A percentile compares a stretch with the other conserved stretches of the same genome.
These are phyloP conservation scores for Diutina neorugosa DNA, from an alignment of 1,139 yeast species.

Conservation along the genomic window DNA sequence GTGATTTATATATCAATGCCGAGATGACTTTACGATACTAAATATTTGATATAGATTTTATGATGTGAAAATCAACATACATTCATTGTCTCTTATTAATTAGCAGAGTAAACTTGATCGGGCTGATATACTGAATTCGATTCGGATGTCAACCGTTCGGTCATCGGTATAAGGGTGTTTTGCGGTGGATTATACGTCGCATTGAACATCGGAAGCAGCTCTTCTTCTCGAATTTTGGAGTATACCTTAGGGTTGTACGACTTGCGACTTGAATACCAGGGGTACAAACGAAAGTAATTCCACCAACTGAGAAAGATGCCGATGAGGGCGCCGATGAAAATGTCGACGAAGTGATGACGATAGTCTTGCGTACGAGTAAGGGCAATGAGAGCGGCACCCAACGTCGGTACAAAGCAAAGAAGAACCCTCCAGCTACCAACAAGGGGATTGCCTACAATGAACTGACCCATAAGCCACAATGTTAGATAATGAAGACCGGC, in stretches of 20 bases:
- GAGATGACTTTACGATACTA: not conserved
- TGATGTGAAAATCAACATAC: no score
- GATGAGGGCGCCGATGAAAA: slow-evolving; percentile 43
- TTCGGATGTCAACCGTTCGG: not conserved
- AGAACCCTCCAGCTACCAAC: slow-evolving; percentile 45
- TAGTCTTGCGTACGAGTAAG: slow-evolving; percentile 67
- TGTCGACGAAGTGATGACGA: slow-evolving; percentile 67
- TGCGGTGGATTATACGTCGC: not conserved
- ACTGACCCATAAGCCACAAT: slow-evolving; percentile 55
- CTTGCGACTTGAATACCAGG: slow-evolving; percentile 3
- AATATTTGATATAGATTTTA: no score
- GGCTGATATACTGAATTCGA: not conserved
- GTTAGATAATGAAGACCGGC: slow-evolving; percentile 50
- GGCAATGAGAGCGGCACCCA: slow-evolving; percentile 57
- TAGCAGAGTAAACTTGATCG: not conserved
- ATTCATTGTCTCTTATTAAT: not conserved
- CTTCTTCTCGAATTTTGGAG: not conserved
- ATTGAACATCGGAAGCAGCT: not conserved
- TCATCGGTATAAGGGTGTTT: not conserved
- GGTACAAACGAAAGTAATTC: slow-evolving; percentile 28
- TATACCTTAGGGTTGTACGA: slow-evolving; percentile 1
- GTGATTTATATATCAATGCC: slow-evolving; percentile 17
- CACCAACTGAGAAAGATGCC: slow-evolving; percentile 30
- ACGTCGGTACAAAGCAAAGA: slow-evolving; percentile 21
- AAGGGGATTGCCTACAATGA: slow-evolving; percentile 20